Base-by-base conservation (phyloP, 208 protist genomes). In the Crithidia acanthocephali region DNA sequence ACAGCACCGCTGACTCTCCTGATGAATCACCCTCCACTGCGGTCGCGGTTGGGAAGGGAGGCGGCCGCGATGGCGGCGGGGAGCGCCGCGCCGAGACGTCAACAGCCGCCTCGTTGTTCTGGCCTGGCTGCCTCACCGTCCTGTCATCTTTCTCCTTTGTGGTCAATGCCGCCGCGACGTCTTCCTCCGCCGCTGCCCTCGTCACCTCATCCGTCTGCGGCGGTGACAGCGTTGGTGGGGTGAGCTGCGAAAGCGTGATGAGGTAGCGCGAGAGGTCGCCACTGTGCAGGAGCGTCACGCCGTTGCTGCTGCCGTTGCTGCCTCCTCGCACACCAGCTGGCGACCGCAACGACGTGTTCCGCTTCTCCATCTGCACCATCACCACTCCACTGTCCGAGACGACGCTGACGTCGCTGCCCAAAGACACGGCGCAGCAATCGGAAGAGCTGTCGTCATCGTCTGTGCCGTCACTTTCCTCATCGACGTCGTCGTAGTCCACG, bases 241-340 rank as follows among this genome's bases (percentile, higher is more conserved):
- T 57, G 7, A 27, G 32, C 35, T 42, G 45, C 25, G 70, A 58
- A 0, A 57, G 33, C 2, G 61, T 48, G 42, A 50, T 52, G 20
- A 76, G 55, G 27, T 65, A 76, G 15, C 61, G 45, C 27, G 70
- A 22, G 11, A 76, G 22, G 44, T 76, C 70, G 33, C 23, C 30
- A 33, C 70, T 64, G 33, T 63, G 53, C 35, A 76, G 55, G 28
- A 76, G 0, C n/a, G n/a, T n/a, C n/a, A n/a, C n/a, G 20, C 58
- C 35, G 1, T 28, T 50, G 10, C 52, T 28, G 11, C 64, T 18
- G 23, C 15, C 47, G 37, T 42, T 42, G 13, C 37, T 42, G 9
- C 37, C n/a, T n/a, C n/a, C n/a, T n/a, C n/a, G n/a, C 50, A 32
- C 35, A 22, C 23, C 51, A 2, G 64, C 22, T 16, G 64, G 53